Conservation (phyloP, 2,329 filamentous ascomycete species). For the Podosphaera fusca region DNA sequence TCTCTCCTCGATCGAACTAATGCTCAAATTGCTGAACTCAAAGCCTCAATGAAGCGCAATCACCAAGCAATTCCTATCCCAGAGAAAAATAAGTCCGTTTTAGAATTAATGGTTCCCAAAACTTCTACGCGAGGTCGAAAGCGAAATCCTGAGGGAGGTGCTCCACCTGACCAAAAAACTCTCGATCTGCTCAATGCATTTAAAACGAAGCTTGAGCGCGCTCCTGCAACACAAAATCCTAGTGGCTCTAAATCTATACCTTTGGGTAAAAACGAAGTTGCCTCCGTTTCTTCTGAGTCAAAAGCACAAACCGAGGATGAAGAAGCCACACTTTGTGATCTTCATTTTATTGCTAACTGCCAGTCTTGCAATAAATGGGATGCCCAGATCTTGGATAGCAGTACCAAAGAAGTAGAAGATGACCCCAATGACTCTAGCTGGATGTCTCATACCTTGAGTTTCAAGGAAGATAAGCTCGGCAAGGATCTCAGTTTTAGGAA, state of each 20-base stretch:
- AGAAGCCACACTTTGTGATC: constrained; percentile 60
- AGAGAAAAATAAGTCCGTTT: constrained; percentile 38
- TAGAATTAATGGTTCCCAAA: constrained; percentile 53
- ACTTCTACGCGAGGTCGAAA: constrained; percentile 50
- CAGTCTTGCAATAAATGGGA: constrained; percentile 82
- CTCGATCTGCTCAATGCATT: constrained; percentile 59
- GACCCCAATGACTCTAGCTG: constrained; percentile 46
- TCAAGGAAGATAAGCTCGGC: constrained; percentile 71
- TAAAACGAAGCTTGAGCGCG: constrained; percentile 46
- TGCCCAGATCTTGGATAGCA: constrained; percentile 8
- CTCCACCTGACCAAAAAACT: constrained; percentile 34
- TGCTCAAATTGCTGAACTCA: constrained; percentile 58
- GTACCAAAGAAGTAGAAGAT: constrained; percentile 25
- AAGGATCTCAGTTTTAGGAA: constrained; percentile 78
- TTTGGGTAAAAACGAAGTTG: not conserved
- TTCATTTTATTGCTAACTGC: constrained; percentile 91
- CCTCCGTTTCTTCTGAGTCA: not conserved
- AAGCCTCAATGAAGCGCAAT: constrained; percentile 57
- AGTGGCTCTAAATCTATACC: not conserved
- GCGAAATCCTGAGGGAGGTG: constrained; percentile 33
- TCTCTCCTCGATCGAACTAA: constrained; percentile 44
- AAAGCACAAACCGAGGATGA: constrained; percentile 26
- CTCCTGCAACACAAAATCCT: constrained; percentile 12
- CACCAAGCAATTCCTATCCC: constrained; percentile 25
- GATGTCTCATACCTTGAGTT: constrained; percentile 70